Percentiles rank a stretch among this genome's conserved stretches.
phyloP scores from a whole-genome alignment of 164 flowering plant genomes.

The Umbellularia californica region DNA sequence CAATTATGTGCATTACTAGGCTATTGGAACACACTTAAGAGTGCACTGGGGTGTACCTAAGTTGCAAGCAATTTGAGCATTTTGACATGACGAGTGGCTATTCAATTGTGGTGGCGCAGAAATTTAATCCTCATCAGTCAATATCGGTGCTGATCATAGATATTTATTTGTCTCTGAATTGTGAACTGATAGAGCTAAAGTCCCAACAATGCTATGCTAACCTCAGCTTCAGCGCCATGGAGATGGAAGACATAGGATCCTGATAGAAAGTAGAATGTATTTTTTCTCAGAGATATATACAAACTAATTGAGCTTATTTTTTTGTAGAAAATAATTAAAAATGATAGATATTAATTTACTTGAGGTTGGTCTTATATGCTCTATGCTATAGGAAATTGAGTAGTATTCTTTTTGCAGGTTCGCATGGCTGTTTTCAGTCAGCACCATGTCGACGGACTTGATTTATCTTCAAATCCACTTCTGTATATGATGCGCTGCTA shows the following conservation, averaged over 20 bases:
- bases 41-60: background rate
- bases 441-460: conserved; percentile 98
- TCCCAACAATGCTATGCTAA: no score
- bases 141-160: no score
- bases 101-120: no score
- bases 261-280: no score
- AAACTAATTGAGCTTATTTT: no score
- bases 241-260: no score
- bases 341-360: background rate
- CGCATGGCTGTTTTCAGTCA: conserved; percentile 98
- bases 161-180: no score
- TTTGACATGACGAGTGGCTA: background rate
- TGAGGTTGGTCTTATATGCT: conserved; percentile 6
- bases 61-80: background rate
- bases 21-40: background rate
- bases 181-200: no score
- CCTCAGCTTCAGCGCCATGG: no score
- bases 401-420: conserved; percentile 49
- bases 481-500: conserved; percentile 98
- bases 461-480: conserved; percentile 91
- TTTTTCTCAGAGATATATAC: no score
- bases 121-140: no score
- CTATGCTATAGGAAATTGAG: conserved; percentile 5
- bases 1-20: background rate
- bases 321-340: no score